Conservation (phyloP, 2,329 filamentous ascomycete genomes). For the Xylariaceae sp. region DNA sequence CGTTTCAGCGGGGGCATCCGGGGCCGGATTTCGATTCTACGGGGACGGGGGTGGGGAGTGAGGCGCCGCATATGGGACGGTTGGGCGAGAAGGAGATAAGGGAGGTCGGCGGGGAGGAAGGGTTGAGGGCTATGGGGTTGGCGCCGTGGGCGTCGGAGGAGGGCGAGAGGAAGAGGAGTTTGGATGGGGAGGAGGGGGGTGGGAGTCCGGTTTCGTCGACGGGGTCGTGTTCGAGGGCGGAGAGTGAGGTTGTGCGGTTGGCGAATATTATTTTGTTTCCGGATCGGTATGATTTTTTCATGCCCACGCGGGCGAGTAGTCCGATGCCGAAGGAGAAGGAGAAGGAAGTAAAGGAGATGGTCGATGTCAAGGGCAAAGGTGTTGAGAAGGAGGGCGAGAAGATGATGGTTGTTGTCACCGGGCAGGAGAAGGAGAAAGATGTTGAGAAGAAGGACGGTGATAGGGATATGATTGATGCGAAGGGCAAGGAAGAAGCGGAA, state of each 20-base stretch:
- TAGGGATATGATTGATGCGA: neutral
- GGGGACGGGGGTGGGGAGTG: constrained; percentile 45
- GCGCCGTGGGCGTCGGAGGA: constrained; percentile 44
- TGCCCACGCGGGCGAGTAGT: constrained; percentile 36
- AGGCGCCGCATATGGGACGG: constrained; percentile 45
- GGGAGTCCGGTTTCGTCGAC: constrained; percentile 14
- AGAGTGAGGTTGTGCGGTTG: constrained; percentile 48
- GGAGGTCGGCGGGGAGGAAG: constrained; percentile 45
- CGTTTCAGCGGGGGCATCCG: constrained; percentile 50
- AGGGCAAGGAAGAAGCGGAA: neutral
- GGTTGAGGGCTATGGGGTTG: constrained; percentile 53
- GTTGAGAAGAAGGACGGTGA: neutral
- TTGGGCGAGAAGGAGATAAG: constrained; percentile 48
- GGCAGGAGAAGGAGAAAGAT: neutral
- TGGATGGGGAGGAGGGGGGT: constrained; percentile 24
- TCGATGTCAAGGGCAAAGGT: neutral
- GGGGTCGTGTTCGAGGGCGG: constrained; percentile 35
- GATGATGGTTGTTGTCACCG: no score
- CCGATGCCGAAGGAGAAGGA: constrained; percentile 21
- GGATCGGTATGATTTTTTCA: constrained; percentile 46
- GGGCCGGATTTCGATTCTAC: constrained; percentile 53
- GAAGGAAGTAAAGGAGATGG: neutral
- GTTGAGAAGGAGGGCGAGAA: neutral
- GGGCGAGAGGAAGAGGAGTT: constrained; percentile 20
- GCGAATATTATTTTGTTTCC: constrained; percentile 55